A percentile compares a stretch with the other conserved stretches of the same genome.
These are phyloP conservation scores for Saccharomycopsis oosterbeekiorum DNA, from an alignment of 805 yeast species.

Conservation along the genomic window DNA sequence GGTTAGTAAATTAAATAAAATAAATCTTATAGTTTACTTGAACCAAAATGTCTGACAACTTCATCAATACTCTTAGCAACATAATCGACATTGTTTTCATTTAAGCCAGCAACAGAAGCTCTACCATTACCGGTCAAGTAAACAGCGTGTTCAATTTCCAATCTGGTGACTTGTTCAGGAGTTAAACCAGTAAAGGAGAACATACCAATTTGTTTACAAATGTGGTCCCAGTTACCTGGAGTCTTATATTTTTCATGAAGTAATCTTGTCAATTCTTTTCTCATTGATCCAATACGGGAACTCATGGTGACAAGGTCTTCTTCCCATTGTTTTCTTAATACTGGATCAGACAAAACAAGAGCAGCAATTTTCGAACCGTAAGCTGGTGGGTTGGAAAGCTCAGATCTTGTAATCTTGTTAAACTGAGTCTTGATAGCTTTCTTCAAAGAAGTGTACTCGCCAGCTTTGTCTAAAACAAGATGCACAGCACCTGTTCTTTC, in stretches of 20 bases:
- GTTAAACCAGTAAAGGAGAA: constrained; percentile 83
- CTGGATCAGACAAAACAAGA: constrained; percentile 52
- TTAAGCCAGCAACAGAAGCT: constrained; percentile 83
- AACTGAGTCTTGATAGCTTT: constrained; percentile 63
- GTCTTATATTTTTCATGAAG: constrained; percentile 42
- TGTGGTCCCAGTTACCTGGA: constrained; percentile 73
- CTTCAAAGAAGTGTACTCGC: constrained; percentile 7
- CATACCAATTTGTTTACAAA: constrained; percentile 90
- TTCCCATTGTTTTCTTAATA: constrained; percentile 66
- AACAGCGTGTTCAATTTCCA: constrained; percentile 64
- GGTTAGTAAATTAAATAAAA: neutral
- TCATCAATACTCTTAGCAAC: constrained; percentile 52
- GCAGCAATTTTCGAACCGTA: constrained; percentile 89
- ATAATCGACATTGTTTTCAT: constrained; percentile 67
- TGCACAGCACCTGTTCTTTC: constrained; percentile 75
- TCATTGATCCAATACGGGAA: constrained; percentile 64
- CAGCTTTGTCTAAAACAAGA: constrained; percentile 13
- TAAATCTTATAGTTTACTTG: neutral
- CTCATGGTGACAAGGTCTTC: constrained; percentile 71
- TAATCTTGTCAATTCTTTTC: constrained; percentile 51
- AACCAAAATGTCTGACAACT: constrained; percentile 24
- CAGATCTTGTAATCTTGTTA: constrained; percentile 74
- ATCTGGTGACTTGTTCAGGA: constrained; percentile 56
- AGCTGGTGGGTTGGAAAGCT: constrained; percentile 89
- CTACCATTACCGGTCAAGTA: constrained; percentile 89